A percentile compares a stretch with the other conserved stretches of the same genome.
These are phyloP conservation scores for Lentinula sp. DNA, from an alignment of 768 basidiomycete species.

Conservation along the genomic window DNA sequence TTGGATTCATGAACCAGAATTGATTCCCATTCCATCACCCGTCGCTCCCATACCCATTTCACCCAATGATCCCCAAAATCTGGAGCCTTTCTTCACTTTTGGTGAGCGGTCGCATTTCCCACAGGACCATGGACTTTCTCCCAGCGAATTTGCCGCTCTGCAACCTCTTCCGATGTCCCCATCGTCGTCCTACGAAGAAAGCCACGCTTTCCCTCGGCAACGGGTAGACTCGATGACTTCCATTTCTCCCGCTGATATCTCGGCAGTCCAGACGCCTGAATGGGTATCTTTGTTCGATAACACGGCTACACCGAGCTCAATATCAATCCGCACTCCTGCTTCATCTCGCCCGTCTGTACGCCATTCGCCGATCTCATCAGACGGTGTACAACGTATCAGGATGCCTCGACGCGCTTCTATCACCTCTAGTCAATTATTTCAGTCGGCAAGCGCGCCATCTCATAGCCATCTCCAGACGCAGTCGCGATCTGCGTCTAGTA, in stretches of 20 bases:
- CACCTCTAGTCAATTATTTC: constrained; percentile 54
- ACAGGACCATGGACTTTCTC: constrained; percentile 50
- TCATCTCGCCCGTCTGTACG: constrained; percentile 37
- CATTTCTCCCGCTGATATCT: constrained; percentile 54
- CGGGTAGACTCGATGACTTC: constrained; percentile 49
- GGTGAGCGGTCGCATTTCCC: constrained; percentile 39
- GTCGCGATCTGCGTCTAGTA: constrained; percentile 41
- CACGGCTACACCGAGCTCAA: constrained; percentile 19
- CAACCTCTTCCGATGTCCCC: constrained; percentile 61
- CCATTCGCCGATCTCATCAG: constrained; percentile 39
- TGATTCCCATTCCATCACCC: constrained; percentile 44
- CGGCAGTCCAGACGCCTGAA: constrained; percentile 43
- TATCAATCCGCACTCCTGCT: constrained; percentile 36
- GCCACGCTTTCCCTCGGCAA: constrained; percentile 27
- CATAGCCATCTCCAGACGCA: constrained; percentile 41
- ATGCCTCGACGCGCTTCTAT: constrained; percentile 39
- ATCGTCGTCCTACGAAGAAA: constrained; percentile 45
- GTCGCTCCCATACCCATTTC: constrained; percentile 52
- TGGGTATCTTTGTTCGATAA: constrained; percentile 66
- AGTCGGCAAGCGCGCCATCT: constrained; percentile 68
- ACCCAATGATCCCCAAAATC: constrained; percentile 24
- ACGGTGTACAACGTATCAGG: constrained; percentile 32
- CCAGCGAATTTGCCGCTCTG: constrained; percentile 52
- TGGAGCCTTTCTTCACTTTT: constrained; percentile 46
- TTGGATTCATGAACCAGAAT: constrained; percentile 63